These are phyloP conservation scores for Candida takata DNA, from an alignment of 805 yeast genomes.

Conservation along the genomic window DNA sequence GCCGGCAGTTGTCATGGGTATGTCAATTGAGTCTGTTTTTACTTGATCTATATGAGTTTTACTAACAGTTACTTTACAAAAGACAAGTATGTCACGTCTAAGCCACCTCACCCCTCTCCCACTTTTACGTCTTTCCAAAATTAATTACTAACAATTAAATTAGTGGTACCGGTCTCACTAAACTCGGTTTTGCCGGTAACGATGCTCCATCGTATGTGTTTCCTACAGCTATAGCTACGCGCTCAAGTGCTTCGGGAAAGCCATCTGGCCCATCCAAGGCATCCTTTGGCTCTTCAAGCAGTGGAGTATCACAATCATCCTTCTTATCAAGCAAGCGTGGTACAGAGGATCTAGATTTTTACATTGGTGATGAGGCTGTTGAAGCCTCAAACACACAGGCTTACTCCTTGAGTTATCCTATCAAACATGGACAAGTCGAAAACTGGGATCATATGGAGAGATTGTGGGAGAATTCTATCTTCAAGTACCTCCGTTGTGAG, in stretches of 20 bases:
- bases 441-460: slow-evolving; percentile 99
- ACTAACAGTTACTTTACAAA: slow-evolving; percentile 13
- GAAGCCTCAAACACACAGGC: slow-evolving; percentile 87
- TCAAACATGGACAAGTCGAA: slow-evolving; percentile 96
- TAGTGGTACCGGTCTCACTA: slow-evolving; percentile 97
- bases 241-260: slow-evolving; percentile 40
- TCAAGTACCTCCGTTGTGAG: slow-evolving; percentile 93
- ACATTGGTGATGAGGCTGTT: slow-evolving; percentile 92
- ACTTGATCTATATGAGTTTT: background rate
- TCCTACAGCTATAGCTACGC: slow-evolving; percentile 90
- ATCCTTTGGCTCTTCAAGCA: slow-evolving; percentile 27
- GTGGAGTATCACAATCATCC: slow-evolving; percentile 15
- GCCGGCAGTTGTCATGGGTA: slow-evolving; percentile 96
- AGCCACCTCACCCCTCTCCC: too few relatives aligned
- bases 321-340: slow-evolving; percentile 56
- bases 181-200: slow-evolving; percentile 96
- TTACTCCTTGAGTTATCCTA: slow-evolving; percentile 84
- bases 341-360: slow-evolving; percentile 89
- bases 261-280: slow-evolving; percentile 40
- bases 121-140: too few relatives aligned
- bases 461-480: slow-evolving; percentile 96
- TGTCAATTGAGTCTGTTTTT: slow-evolving; percentile 28
- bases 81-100: too few relatives aligned
- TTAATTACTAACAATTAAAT: slow-evolving; percentile 15
- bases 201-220: slow-evolving; percentile 96